Conservation (phyloP, 2,329 filamentous ascomycete species). For the Apiospora koreana region DNA sequence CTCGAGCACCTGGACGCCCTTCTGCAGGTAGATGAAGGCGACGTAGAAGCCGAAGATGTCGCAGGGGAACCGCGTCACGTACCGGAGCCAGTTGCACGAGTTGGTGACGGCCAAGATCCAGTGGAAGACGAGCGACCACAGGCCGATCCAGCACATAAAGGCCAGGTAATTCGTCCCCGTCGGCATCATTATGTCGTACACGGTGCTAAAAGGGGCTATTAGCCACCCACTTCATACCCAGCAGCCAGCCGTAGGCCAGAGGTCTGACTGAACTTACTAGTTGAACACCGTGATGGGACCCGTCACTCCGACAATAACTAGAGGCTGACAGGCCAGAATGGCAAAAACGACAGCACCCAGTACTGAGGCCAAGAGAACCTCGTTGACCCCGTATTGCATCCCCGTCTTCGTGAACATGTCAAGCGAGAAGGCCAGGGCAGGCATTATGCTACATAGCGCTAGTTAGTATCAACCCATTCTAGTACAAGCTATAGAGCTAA, state of each 20-base stretch:
- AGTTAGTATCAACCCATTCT: constrained; percentile 15
- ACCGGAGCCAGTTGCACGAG: constrained; percentile 83
- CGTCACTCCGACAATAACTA: constrained; percentile 90
- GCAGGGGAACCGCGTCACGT: constrained; percentile 88
- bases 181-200: constrained; percentile 83
- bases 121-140: constrained; percentile 86
- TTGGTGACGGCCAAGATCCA: constrained; percentile 83
- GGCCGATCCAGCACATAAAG: constrained; percentile 90
- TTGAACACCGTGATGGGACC: constrained; percentile 93
- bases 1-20: constrained; percentile 83
- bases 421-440: constrained; percentile 83
- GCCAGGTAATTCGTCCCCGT: constrained; percentile 79
- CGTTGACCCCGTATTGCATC: constrained; percentile 85
- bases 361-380: constrained; percentile 84
- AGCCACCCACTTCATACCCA: not conserved
- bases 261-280: constrained; percentile 54
- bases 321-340: constrained; percentile 76
- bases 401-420: constrained; percentile 92
- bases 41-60: constrained; percentile 96
- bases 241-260: not conserved
- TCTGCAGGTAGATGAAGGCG: constrained; percentile 88
- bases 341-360: constrained; percentile 81
- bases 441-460: constrained; percentile 67
- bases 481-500: not conserved
- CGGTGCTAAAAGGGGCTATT: constrained; percentile 54